Percentiles rank a stretch among this genome's conserved stretches.
These are phyloP conservation scores for Fusarium acutatum DNA, from an alignment of 2,329 filamentous ascomycete genomes.

Conservation along the genomic window DNA sequence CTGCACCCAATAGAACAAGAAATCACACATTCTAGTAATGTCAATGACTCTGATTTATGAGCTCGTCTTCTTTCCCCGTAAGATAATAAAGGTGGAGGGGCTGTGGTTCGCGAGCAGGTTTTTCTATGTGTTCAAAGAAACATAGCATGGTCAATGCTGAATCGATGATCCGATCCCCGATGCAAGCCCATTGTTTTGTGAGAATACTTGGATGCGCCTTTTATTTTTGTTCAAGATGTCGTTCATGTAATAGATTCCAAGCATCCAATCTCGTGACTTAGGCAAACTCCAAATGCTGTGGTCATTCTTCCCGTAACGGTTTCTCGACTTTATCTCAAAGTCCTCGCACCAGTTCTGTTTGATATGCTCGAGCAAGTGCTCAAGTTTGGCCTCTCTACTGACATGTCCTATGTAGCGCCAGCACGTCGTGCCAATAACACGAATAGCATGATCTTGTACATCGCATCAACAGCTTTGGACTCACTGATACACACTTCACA, in stretches of 20 bases:
- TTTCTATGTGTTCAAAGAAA: constrained; percentile 13
- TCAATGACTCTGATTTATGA: not conserved
- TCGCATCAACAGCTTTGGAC: not conserved
- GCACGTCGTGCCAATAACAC: not conserved
- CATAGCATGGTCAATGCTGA: constrained; percentile 22
- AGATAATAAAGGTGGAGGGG: constrained; percentile 8
- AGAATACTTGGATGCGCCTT: not conserved
- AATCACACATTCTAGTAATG: not conserved
- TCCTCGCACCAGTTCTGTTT: not conserved
- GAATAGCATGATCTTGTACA: not conserved
- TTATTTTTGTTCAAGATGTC: not conserved
- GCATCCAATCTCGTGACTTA: not conserved
- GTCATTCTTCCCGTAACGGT: not conserved
- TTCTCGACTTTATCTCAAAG: not conserved
- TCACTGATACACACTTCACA: not conserved
- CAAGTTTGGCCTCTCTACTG: not conserved
- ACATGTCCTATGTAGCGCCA: not conserved
- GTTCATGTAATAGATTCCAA: not conserved
- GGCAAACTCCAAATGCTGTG: not conserved
- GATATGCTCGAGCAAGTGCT: not conserved
- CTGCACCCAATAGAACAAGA: not conserved
- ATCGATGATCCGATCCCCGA: constrained; percentile 7
- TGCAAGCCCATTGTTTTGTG: not conserved
- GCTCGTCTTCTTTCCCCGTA: not conserved
- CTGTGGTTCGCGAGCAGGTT: constrained; percentile 21